These are phyloP conservation scores for Ochromonas danica DNA, from an alignment of 108 stramenopile species.

Conservation along the genomic window DNA sequence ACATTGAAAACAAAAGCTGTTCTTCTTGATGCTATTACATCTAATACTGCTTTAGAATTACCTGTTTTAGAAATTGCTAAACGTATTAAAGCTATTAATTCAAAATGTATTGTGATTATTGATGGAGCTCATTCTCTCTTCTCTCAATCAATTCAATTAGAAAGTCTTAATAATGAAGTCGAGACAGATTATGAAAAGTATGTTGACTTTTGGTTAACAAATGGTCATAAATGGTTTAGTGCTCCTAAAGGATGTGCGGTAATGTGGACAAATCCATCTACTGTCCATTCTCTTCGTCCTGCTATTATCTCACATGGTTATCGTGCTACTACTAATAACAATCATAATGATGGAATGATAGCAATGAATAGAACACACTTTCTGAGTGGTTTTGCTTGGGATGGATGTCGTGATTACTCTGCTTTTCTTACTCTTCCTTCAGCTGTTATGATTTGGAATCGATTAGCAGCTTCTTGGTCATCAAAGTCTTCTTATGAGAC, in stretches of 20 bases:
- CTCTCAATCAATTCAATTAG: background rate
- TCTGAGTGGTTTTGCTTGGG: slow-evolving; percentile 4
- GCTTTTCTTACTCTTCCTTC: background rate
- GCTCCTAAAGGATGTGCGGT: slow-evolving; percentile 6
- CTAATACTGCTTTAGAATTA: background rate
- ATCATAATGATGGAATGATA: background rate
- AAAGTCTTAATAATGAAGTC: background rate
- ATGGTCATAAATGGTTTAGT: slow-evolving; percentile 20
- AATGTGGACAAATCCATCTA: background rate
- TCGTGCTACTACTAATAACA: background rate
- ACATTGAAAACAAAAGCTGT: background rate
- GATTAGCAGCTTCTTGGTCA: background rate
- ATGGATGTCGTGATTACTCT: slow-evolving; percentile 6
- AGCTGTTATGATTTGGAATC: background rate
- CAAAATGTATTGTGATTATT: background rate
- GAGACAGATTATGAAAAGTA: background rate
- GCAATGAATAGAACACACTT: background rate
- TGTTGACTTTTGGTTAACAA: slow-evolving; percentile 18
- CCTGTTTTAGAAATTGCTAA: slow-evolving; percentile 7
- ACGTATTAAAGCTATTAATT: background rate
- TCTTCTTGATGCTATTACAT: background rate
- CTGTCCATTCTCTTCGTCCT: background rate
- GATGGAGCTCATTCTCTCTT: slow-evolving; percentile 7
- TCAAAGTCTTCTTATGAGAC: background rate
- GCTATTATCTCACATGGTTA: slow-evolving; percentile 20